These are phyloP conservation scores for Haplographium delicatum DNA, from an alignment of 495 filamentous ascomycete genomes.

Conservation along the genomic window DNA sequence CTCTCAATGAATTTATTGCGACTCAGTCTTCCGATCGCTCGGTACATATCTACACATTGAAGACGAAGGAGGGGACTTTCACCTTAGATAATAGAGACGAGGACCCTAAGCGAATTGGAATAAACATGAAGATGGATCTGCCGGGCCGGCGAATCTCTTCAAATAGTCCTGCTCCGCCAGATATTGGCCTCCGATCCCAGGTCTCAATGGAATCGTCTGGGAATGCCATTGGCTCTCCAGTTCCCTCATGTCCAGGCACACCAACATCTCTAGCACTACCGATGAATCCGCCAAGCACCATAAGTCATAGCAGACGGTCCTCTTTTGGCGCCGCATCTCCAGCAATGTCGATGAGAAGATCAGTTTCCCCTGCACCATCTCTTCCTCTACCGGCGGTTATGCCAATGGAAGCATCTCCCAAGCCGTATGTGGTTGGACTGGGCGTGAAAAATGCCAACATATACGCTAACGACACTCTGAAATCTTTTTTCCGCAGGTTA, in stretches of 20 bases:
- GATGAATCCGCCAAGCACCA: conserved; percentile 89
- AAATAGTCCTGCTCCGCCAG: conserved; percentile 87
- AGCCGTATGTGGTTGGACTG: conserved; percentile 50
- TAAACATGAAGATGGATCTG: conserved; percentile 77
- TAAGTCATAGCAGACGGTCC: conserved; percentile 86
- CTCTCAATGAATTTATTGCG: conserved; percentile 94
- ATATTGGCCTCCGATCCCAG: conserved; percentile 54
- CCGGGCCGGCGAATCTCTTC: conserved; percentile 85
- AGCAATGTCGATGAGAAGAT: conserved; percentile 63
- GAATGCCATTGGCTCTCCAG: conserved; percentile 69
- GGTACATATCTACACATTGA: conserved; percentile 93
- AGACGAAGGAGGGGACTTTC: conserved; percentile 94
- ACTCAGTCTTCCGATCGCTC: conserved; percentile 98
- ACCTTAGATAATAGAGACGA: conserved; percentile 53
- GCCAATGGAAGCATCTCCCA: conserved; percentile 83
- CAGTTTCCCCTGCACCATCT: conserved; percentile 92
- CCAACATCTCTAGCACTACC: conserved; percentile 83
- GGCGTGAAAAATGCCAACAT: conserved; percentile 81
- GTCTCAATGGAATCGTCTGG: conserved; percentile 51
- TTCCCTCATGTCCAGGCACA: conserved; percentile 90
- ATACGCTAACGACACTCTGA: conserved; percentile 96
- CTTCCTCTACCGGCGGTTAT: conserved; percentile 95
- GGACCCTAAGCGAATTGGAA: conserved; percentile 41
- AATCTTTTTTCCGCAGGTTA: conserved; percentile 91
- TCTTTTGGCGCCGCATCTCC: conserved; percentile 85